These are phyloP conservation scores for Wickerhamomyces strasburgensis DNA, from an alignment of 805 yeast species.

Conservation along the genomic window DNA sequence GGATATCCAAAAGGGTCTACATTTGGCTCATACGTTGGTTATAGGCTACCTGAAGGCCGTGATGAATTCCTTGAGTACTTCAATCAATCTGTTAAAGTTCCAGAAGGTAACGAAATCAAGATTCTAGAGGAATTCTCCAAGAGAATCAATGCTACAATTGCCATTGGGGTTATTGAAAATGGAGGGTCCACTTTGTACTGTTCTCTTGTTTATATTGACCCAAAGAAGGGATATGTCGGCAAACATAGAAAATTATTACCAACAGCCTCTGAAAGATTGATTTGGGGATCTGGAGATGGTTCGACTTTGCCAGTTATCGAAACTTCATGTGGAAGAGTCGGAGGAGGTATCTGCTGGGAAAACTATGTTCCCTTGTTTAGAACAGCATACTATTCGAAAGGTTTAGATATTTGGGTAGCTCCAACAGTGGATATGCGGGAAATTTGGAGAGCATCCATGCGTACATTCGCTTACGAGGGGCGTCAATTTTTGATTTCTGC, in stretches of 20 bases:
- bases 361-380: conserved; percentile 38
- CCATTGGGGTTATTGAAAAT: conserved; percentile 37
- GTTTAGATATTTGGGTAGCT: conserved; percentile 37
- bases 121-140: conserved; percentile 30
- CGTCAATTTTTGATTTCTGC: conserved; percentile 36
- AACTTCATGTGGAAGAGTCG: conserved; percentile 32
- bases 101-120: conserved; percentile 31
- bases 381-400: conserved; percentile 38
- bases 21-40: conserved; percentile 40
- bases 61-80: conserved; percentile 34
- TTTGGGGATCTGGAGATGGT: conserved; percentile 46
- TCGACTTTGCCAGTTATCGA: conserved; percentile 37
- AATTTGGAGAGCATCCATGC: conserved; percentile 39
- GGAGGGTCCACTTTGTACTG: conserved; percentile 38
- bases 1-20: conserved; percentile 42
- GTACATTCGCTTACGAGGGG: conserved; percentile 39
- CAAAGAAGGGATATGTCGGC: conserved; percentile 32
- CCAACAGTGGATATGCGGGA: conserved; percentile 43
- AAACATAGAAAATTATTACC: conserved; percentile 42
- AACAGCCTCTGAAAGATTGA: conserved; percentile 39
- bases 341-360: conserved; percentile 47
- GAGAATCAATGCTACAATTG: conserved; percentile 32
- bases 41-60: conserved; percentile 36
- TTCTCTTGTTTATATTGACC: conserved; percentile 36
- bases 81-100: conserved; percentile 32